A percentile compares a stretch with the other conserved stretches of the same genome.
Conservation (phyloP, 768 basidiomycete genomes). For the Russula sp. region DNA sequence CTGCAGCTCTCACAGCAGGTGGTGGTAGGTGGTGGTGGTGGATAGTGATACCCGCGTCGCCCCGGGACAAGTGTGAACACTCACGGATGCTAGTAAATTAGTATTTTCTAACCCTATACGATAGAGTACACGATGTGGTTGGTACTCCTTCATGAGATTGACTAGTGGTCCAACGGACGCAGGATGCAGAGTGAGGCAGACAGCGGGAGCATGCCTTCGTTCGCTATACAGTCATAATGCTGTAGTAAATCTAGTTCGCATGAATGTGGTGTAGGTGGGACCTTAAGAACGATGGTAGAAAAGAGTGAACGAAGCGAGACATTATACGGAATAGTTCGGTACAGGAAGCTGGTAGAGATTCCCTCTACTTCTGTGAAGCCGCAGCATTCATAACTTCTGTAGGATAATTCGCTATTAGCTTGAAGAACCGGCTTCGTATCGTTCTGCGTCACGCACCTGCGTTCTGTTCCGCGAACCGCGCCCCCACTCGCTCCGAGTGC, state of each 20-base stretch:
- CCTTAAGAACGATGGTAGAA: not conserved
- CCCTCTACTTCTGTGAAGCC: conserved; percentile 28
- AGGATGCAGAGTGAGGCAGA: not conserved
- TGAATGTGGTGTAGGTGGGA: not conserved
- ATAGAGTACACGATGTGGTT: not conserved
- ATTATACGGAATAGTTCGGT: not conserved
- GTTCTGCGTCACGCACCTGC: conserved; percentile 57
- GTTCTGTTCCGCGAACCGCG: conserved; percentile 87
- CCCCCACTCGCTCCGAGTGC: conserved; percentile 89
- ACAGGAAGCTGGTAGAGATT: not conserved
- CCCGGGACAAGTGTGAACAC: not conserved
- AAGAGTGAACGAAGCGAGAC: not conserved
- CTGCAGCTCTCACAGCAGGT: no score
- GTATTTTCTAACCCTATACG: not conserved
- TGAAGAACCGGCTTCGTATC: not conserved
- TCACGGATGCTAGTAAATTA: not conserved
- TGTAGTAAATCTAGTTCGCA: not conserved
- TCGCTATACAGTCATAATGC: not conserved
- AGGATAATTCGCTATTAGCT: not conserved
- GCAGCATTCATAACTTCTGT: conserved; percentile 39
- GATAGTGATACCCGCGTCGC: no score
- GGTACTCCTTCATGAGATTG: not conserved
- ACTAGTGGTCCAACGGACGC: not conserved
- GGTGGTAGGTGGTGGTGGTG: no score
- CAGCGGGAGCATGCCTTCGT: not conserved